Conservation (phyloP, 2,329 filamentous ascomycete species). For the Fusarium tanahbumbuense region DNA sequence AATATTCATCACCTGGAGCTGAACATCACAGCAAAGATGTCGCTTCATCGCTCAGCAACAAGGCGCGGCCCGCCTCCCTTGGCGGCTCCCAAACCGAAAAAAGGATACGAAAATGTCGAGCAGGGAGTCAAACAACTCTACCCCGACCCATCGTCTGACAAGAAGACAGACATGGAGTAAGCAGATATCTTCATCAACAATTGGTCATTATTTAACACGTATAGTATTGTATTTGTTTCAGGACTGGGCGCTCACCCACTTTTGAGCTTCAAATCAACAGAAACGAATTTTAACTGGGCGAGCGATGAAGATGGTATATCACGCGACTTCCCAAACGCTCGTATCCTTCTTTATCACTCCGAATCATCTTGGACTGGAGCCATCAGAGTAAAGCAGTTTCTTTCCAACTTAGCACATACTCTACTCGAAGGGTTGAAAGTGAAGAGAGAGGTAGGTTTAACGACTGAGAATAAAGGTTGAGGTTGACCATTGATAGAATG, state of each 20-base stretch:
- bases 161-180: slow-evolving; percentile 52
- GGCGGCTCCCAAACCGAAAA: slow-evolving; percentile 44
- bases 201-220: neutral
- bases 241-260: slow-evolving; percentile 55
- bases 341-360: slow-evolving; percentile 56
- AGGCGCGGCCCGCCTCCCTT: slow-evolving; percentile 42
- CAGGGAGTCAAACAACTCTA: slow-evolving; percentile 56
- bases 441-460: slow-evolving; percentile 52
- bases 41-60: slow-evolving; percentile 25
- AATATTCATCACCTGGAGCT: neutral
- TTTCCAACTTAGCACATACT: slow-evolving; percentile 53
- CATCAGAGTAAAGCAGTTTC: slow-evolving; percentile 56
- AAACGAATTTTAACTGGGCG: slow-evolving; percentile 56
- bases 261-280: slow-evolving; percentile 54
- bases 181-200: neutral
- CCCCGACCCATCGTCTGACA: slow-evolving; percentile 40
- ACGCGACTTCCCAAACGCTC: slow-evolving; percentile 55
- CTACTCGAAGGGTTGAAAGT: slow-evolving; percentile 51
- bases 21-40: slow-evolving; percentile 10
- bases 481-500: neutral
- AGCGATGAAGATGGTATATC: slow-evolving; percentile 48
- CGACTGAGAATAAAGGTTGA: neutral
- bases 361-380: slow-evolving; percentile 56
- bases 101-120: slow-evolving; percentile 52
- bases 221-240: slow-evolving; percentile 56